These are phyloP conservation scores for Pleurotus cornucopiae DNA, from an alignment of 768 basidiomycete genomes.

Conservation along the genomic window DNA sequence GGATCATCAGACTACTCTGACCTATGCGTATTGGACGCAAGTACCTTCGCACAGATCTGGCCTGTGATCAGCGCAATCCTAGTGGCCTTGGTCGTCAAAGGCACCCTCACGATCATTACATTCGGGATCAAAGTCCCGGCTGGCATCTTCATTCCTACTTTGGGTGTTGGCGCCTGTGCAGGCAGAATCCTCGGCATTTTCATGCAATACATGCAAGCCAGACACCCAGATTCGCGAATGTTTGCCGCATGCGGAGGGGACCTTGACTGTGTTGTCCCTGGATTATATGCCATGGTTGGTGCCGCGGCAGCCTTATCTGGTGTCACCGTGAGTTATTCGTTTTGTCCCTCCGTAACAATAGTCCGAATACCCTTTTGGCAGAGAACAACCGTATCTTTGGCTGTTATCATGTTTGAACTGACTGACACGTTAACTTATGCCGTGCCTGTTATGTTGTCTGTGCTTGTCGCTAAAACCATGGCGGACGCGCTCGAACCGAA, in stretches of 20 bases:
- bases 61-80: slow-evolving; percentile 61
- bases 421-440: slow-evolving; percentile 92
- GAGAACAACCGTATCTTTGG: slow-evolving; percentile 89
- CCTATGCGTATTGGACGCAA: slow-evolving; percentile 68
- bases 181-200: slow-evolving; percentile 82
- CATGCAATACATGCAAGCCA: slow-evolving; percentile 72
- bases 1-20: slow-evolving; percentile 57
- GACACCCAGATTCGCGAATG: slow-evolving; percentile 52
- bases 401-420: slow-evolving; percentile 94
- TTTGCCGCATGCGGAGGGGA: slow-evolving; percentile 66
- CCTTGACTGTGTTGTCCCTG: slow-evolving; percentile 78
- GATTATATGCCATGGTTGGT: slow-evolving; percentile 93
- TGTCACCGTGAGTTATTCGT: slow-evolving; percentile 66
- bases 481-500: slow-evolving; percentile 88
- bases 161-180: slow-evolving; percentile 92
- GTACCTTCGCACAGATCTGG: slow-evolving; percentile 50
- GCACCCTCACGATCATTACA: slow-evolving; percentile 76
- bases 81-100: slow-evolving; percentile 81
- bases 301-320: slow-evolving; percentile 93
- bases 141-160: slow-evolving; percentile 95
- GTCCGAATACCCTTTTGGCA: slow-evolving; percentile 20
- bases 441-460: slow-evolving; percentile 82
- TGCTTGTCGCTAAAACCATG: slow-evolving; percentile 87
- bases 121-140: slow-evolving; percentile 92
- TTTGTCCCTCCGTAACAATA: not conserved